Base-by-base conservation (phyloP, 139 green algal genomes). In the Bryopsis sp. region DNA sequence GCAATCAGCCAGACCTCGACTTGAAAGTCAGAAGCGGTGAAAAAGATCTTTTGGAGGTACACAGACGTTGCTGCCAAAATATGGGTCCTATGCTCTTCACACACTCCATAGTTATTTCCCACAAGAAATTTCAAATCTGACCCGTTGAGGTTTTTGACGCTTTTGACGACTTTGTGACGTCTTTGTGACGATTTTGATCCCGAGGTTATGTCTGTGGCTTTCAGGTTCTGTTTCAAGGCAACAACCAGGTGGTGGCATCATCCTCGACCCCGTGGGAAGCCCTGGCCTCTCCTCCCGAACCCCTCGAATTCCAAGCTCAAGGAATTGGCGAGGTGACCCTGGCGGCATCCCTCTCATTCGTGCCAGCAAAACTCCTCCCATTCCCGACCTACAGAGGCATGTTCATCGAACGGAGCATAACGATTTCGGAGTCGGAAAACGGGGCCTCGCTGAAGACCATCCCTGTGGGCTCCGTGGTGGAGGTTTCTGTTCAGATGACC, bases 341-440 rank as follows among this genome's bases (percentile, higher is more conserved):
- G 19, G 73, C 81, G 3, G 79, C 72, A 2, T 59, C 60, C 8
- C 66, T 90, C 11, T 71, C 47, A 37, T 90, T 88, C 58, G 79
- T 82, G 1, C 84, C 84, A 1, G 60, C 60, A 3, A 36, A 67
- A n/a, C 64, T 83, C 60, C 70, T 82, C 54, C 15, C 59, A 2
- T 84, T 78, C 74, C 82, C 84, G 6, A 74, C 63, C 3, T 90
- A 87, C 76, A 77, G 81, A 2, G 84, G 84, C 8, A 63, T 90
- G 2, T 86, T 72, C 68, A 76, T 90, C 47, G 69, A 85, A 68
- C 15, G 64, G 2, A 64, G 58, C 2, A 36, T 87, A 26, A 67
- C 79, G 61, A 59, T 58, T 5, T 39, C 61, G 19, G 59, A 57
- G 38, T n/a, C 38, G 34, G 26, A 67, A 46, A 72, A 31, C 54